Base-by-base conservation (phyloP, 768 basidiomycete genomes). In the Boletus sp. region DNA sequence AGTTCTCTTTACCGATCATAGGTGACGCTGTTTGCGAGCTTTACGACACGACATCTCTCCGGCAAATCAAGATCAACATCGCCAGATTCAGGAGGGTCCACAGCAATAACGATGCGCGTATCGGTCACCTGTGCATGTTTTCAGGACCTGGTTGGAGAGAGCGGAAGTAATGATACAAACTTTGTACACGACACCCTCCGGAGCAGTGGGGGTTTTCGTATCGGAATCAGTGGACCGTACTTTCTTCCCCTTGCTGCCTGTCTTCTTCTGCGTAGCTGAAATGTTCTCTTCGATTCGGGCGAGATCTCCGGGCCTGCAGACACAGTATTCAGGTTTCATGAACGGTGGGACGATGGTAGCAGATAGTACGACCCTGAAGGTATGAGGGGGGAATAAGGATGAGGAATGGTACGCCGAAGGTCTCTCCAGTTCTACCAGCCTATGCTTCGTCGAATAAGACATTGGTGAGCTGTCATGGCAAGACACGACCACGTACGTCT, bases 1-100 rank as follows among this genome's bases (percentile, higher is more conserved):
- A 10, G 10, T 19, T 17, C 17, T 23, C 34, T 57, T 40, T 66
- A 83, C 90, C 94, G 80, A 62, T 94, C 92, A 67, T 90, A 94
- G 1, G 95, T 98, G 15, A 91, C 84, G 51, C 86, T 93, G 62
- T 98, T 98, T 13, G 93, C 93, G 2, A 96, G 77, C 66, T 98
- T 98, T 48, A 98, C 68, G 47, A 94, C 73, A 17, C 90, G 79
- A 71, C 93, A 91, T 47, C 88, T 79, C 63, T 95, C 93, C 7
- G 93, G 91, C 0, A 97, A 68, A 62, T 93, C 88, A 13, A 90
- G 72, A 46, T 90, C 88, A 42, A 83, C 80, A 46, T 78, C 77
- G 32, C 72, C 74, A 2, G 78, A 74, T 47, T 88, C 85, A 15
- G 82, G 77, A 13, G 80, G 69, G 63, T 90, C 85, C 17, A 93